phyloP scores from a whole-genome alignment of 768 basidiomycete genomes.

The Naganishia antarctica region DNA sequence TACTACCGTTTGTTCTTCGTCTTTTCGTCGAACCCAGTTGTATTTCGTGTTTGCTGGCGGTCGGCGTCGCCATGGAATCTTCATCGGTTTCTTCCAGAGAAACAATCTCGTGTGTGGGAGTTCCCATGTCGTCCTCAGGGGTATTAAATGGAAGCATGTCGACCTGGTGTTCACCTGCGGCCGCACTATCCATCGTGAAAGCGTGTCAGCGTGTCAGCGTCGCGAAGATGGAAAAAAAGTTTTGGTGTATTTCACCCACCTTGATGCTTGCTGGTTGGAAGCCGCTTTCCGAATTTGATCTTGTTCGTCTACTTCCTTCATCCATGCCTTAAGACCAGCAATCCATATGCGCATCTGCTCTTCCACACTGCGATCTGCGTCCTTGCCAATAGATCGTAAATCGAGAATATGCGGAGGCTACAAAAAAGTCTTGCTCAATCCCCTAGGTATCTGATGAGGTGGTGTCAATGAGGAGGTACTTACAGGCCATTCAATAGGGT shows the following conservation, averaged over 20 bases:
- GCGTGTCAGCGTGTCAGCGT: not conserved
- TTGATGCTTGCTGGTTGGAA: not conserved
- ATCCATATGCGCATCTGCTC: conserved; percentile 70
- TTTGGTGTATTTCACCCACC: not conserved
- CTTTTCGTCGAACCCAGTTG: conserved; percentile 12
- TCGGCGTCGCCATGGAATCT: conserved; percentile 18
- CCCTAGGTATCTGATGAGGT: not conserved
- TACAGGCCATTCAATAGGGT: conserved; percentile 87
- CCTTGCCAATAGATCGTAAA: not conserved
- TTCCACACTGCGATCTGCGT: conserved; percentile 35
- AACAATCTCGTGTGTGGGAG: not conserved
- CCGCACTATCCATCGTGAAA: not conserved
- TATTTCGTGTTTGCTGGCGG: conserved; percentile 21
- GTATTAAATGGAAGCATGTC: not conserved
- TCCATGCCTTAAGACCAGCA: conserved; percentile 66
- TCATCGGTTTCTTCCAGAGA: not conserved
- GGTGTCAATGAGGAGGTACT: not conserved
- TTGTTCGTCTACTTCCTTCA: conserved; percentile 53
- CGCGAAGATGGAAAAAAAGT: not conserved
- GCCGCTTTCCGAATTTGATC: conserved; percentile 32
- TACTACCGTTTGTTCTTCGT: conserved; percentile 2
- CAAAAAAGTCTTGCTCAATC: not conserved
- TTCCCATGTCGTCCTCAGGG: not conserved
- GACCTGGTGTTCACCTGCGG: not conserved
- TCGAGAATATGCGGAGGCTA: conserved; percentile 13